Conservation (phyloP, 2,329 filamentous ascomycete species). For the Plectosphaerella plurivora region DNA sequence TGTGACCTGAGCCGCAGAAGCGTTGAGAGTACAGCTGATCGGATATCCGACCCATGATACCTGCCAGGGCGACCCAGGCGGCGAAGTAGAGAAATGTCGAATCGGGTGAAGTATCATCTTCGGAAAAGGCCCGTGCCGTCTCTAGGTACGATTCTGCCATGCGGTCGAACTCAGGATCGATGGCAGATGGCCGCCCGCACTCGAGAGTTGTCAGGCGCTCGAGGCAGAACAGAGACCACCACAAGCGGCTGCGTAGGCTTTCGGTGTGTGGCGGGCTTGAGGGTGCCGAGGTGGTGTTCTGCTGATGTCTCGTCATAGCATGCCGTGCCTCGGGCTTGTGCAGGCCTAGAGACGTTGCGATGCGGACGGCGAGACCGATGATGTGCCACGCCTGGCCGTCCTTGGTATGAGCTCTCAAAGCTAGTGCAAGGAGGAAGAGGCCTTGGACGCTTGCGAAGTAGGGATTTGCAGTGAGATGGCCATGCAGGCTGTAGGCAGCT, state of each 20-base stretch:
- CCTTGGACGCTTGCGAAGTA: constrained; percentile 16
- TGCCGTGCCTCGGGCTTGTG: constrained; percentile 8
- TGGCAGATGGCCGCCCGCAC: constrained; percentile 14
- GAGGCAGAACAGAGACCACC: constrained; percentile 51
- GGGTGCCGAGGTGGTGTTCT: background rate
- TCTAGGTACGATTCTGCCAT: background rate
- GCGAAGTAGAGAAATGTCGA: constrained; percentile 9
- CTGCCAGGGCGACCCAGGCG: constrained; percentile 10
- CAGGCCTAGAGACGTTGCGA: constrained; percentile 19
- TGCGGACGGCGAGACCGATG: constrained; percentile 16
- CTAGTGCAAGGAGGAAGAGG: constrained; percentile 12
- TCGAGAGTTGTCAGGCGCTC: constrained; percentile 26
- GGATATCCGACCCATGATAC: constrained; percentile 8
- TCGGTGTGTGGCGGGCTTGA: constrained; percentile 19
- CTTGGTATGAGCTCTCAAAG: constrained; percentile 12
- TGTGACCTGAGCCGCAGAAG: background rate
- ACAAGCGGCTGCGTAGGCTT: constrained; percentile 43
- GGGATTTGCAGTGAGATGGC: constrained; percentile 12
- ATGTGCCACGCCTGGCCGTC: constrained; percentile 21
- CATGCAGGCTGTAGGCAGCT: constrained; percentile 13
- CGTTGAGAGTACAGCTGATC: background rate
- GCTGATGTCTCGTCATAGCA: background rate
- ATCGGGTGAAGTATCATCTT: background rate
- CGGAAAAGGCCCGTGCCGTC: background rate
- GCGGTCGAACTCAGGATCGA: constrained; percentile 14